Base-by-base conservation (phyloP, 768 basidiomycete genomes). In the Solioccasus polychromus region DNA sequence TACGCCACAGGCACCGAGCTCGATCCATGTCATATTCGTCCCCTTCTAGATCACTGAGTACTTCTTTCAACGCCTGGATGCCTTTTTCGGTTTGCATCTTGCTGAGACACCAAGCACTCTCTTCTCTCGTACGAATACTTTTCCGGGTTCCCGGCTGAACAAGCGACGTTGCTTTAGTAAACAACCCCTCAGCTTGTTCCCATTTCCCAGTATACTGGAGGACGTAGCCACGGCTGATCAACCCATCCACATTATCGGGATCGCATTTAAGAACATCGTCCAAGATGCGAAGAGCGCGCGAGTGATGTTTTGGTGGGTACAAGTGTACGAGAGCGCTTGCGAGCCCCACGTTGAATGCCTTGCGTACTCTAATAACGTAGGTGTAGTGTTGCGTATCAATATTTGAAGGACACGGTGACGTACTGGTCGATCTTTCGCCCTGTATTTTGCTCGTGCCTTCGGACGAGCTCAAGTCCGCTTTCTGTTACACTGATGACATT, bases 281-380 rank as follows among this genome's bases (percentile, higher is more conserved):
- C 18, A 97, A 72, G 9, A 96, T 74, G 15, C 75, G 69, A 20
- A 85, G 69, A 2, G 96, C 95, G 41, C 85, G 81, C 10, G 70
- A 54, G 60, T 98, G 95, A 55, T 97, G 86, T 56, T 93, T 93
- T 0, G 95, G 95, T 23, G 94, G 83, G 63, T 80, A 90, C 39
- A 88, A 73, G 58, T 96, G 86, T 4, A 92, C 87, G 14, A 96
- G 74, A 5, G 89, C 81, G 0, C 81, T 84, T 2, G 82, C 85
- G 11, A 95, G 74, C 5, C 74, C 72, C 10, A 82, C 74, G 47
- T 92, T 82, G 59, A 96, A 79, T 3, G 81, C 81, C 38, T 78
- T 77, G 36, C 73, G 73, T 11, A 76, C 76, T 40, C 91, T 93
- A 43, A 35, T 45, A 43, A 25, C 20, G 41, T 28, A 29, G 44